Conservation (phyloP, 1,284 basidiomycete genomes). For the Fomitopsis schrenkii region DNA sequence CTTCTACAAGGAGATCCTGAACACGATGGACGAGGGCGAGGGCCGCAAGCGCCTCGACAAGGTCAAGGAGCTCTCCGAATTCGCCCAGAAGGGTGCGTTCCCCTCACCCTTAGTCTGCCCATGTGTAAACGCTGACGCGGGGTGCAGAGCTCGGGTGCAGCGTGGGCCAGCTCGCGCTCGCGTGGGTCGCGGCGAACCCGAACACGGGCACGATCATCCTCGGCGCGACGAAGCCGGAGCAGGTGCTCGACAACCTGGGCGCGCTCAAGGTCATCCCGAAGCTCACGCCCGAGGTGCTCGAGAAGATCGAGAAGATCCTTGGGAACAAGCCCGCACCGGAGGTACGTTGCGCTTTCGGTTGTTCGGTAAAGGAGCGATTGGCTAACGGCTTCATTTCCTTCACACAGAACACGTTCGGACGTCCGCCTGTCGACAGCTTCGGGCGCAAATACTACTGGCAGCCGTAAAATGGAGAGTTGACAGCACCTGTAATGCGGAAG, state of each 20-base stretch:
- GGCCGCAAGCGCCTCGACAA: slow-evolving; percentile 67
- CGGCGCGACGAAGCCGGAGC: slow-evolving; percentile 54
- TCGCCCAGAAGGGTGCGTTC: slow-evolving; percentile 51
- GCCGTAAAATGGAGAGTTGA: neutral
- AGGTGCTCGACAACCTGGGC: slow-evolving; percentile 66
- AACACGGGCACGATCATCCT: slow-evolving; percentile 58
- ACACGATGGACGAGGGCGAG: slow-evolving; percentile 42
- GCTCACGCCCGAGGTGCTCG: slow-evolving; percentile 59
- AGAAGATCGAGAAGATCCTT: slow-evolving; percentile 65
- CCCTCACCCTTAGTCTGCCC: neutral
- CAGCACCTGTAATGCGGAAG: neutral
- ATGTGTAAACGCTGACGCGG: neutral
- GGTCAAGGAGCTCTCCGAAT: slow-evolving; percentile 60
- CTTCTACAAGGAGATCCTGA: slow-evolving; percentile 44
- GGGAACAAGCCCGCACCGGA: slow-evolving; percentile 40
- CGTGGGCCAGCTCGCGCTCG: slow-evolving; percentile 63
- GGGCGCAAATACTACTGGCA: slow-evolving; percentile 11
- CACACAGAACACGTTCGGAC: slow-evolving; percentile 21
- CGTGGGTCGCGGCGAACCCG: slow-evolving; percentile 64
- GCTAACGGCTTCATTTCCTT: neutral
- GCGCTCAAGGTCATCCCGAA: slow-evolving; percentile 69
- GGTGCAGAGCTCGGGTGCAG: slow-evolving; percentile 47
- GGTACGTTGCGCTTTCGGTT: slow-evolving; percentile 19
- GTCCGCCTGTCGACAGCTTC: slow-evolving; percentile 24
- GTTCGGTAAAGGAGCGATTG: neutral